These are phyloP conservation scores for Pseudonitzschia delicatissima DNA, from an alignment of 108 stramenopile species.

Conservation along the genomic window DNA sequence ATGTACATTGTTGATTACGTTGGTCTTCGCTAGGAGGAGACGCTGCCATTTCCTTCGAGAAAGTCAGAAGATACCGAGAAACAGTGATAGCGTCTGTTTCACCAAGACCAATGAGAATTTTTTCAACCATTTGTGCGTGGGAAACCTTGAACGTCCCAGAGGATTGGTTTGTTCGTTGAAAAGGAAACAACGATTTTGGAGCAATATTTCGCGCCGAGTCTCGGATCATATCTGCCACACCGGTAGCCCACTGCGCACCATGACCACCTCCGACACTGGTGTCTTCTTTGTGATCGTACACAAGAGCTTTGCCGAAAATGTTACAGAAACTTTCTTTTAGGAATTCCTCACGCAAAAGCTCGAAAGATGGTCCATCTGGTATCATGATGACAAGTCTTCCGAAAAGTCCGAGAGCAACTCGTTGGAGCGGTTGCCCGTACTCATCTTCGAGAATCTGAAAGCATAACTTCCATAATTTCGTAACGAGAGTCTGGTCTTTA, in stretches of 20 bases:
- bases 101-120: conserved; percentile 48
- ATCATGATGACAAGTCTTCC: conserved; percentile 60
- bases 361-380: conserved; percentile 11
- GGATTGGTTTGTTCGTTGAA: conserved; percentile 74
- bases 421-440: conserved; percentile 79
- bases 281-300: conserved; percentile 84
- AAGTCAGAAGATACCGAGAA: conserved; percentile 45
- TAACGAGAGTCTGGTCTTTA: conserved; percentile 20
- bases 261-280: conserved; percentile 80
- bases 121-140: conserved; percentile 71
- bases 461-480: conserved; percentile 58
- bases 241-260: conserved; percentile 81
- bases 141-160: conserved; percentile 74
- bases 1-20: conserved; percentile 72
- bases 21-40: conserved; percentile 89
- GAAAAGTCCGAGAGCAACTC: conserved; percentile 76
- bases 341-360: conserved; percentile 39
- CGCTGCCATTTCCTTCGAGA: conserved; percentile 63
- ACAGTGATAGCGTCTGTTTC: conserved; percentile 31
- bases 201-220: conserved; percentile 76
- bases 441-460: conserved; percentile 73
- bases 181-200: conserved; percentile 72
- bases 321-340: conserved; percentile 52
- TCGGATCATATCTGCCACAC: conserved; percentile 81
- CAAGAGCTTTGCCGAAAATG: conserved; percentile 69